Base-by-base conservation (phyloP, 2,329 filamentous ascomycete species). In the Aspergillus sp. region DNA sequence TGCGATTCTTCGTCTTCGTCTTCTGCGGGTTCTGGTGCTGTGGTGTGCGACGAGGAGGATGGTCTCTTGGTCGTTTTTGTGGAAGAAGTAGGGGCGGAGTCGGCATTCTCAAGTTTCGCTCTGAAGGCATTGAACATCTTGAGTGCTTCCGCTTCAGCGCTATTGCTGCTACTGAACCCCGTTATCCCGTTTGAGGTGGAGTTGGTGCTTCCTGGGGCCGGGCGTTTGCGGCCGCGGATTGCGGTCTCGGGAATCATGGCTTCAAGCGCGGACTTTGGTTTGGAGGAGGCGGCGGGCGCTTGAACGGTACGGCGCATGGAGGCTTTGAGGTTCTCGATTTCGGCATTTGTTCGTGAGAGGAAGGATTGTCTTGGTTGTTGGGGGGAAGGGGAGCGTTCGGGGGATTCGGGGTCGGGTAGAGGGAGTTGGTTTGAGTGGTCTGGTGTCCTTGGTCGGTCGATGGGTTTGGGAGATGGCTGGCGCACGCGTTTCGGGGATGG, bases 51-150 rank as follows among this genome's bases (percentile, higher is more conserved):
- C 31, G 65, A 47, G 48, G 47, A 38, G 30, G 60, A n/a, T 3
- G 11, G 34, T 22, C 65, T 43, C 52, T 48, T 46, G 30, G 30
- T 23, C 52, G 47, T 46, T 54, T 59, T 49, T 46, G 66, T 66
- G 52, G 80, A 75, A 3, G 74, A 22, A 4, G 55, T 7, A 1
- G 66, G 71, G 34, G 72, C 73, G 4, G 65, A 61, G 38, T 76
- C 64, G 38, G 72, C 69, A 11, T 72, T 72, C 49, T 91, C 90
- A 5, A 99, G 83, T 66, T 91, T 92, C 3, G 87, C 85, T 71
- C 89, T 90, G 79, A 98, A 99, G 0, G 88, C 89, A 62, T 89
- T 89, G 60, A 98, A 84, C 47, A 93, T 80, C 59, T 89, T 85
- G 17, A 97, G 74, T 0, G 90, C 83, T 56, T 86, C 85, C 62